These are phyloP conservation scores for Diaporthe sp. DNA, from an alignment of 2,329 filamentous ascomycete species.

Conservation along the genomic window DNA sequence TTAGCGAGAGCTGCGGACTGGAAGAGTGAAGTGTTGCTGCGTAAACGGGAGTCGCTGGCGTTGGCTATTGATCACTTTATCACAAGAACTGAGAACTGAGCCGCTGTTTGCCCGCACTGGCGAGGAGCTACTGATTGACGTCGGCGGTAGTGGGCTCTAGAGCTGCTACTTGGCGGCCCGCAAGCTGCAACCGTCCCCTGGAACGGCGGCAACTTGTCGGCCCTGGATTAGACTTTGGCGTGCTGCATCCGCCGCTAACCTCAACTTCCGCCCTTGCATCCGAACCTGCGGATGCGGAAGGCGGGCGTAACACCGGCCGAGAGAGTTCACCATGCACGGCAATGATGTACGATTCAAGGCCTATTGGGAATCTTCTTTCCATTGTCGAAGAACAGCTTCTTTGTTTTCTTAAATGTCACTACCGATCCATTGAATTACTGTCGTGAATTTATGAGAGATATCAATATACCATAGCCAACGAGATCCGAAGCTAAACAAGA, in stretches of 20 bases:
- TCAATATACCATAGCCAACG: background rate
- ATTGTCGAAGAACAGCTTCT: background rate
- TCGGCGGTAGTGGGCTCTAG: background rate
- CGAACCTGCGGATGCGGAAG: conserved; percentile 40
- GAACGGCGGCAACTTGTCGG: conserved; percentile 7
- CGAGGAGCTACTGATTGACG: background rate
- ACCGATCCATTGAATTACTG: background rate
- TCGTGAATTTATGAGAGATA: background rate
- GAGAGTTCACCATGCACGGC: conserved; percentile 15
- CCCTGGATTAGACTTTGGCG: background rate
- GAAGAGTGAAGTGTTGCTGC: background rate
- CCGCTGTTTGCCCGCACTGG: background rate
- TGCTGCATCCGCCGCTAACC: conserved; percentile 20
- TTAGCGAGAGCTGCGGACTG: background rate
- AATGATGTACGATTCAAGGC: conserved; percentile 12
- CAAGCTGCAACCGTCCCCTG: background rate
- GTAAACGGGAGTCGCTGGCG: background rate
- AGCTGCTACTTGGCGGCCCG: conserved; percentile 1
- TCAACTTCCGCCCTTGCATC: conserved; percentile 40
- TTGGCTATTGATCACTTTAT: background rate
- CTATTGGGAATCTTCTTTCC: background rate
- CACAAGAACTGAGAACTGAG: background rate
- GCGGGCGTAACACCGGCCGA: conserved; percentile 27
- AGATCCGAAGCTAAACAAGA: background rate
- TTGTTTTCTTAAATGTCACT: background rate